phyloP scores from a whole-genome alignment of 2,329 filamentous ascomycete species.

The Penicillium sclerotiorum region DNA sequence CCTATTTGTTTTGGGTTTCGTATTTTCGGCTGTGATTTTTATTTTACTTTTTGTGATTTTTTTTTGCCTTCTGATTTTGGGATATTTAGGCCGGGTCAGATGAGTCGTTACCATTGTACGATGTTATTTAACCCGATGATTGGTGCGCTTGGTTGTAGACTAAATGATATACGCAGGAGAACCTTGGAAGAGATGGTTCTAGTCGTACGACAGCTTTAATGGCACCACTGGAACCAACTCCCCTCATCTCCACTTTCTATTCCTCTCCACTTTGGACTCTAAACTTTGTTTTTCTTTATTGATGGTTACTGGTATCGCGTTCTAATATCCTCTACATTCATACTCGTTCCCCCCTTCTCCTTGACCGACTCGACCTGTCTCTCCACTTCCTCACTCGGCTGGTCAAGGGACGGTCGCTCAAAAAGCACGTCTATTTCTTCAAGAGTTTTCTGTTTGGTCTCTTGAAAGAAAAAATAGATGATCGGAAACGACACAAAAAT shows the following conservation, averaged over 20 bases:
- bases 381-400: constrained; percentile 34
- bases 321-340: too few relatives aligned
- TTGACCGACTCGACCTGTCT: background rate
- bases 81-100: too few relatives aligned
- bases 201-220: background rate
- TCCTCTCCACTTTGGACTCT: too few relatives aligned
- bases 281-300: too few relatives aligned
- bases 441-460: constrained; percentile 56
- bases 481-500: constrained; percentile 43
- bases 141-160: background rate
- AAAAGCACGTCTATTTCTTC: constrained; percentile 64
- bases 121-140: too few relatives aligned
- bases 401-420: constrained; percentile 54
- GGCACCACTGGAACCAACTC: background rate
- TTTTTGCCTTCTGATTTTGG: background rate
- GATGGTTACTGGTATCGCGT: too few relatives aligned
- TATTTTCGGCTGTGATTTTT: background rate
- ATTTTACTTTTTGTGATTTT: background rate
- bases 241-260: constrained; percentile 6
- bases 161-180: background rate
- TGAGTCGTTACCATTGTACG: too few relatives aligned
- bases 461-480: constrained; percentile 57
- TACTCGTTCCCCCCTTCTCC: constrained; percentile 12
- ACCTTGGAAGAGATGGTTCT: too few relatives aligned
- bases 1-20: background rate